Conservation (phyloP, 2,329 filamentous ascomycete genomes). For the Cladosporium sp. region DNA sequence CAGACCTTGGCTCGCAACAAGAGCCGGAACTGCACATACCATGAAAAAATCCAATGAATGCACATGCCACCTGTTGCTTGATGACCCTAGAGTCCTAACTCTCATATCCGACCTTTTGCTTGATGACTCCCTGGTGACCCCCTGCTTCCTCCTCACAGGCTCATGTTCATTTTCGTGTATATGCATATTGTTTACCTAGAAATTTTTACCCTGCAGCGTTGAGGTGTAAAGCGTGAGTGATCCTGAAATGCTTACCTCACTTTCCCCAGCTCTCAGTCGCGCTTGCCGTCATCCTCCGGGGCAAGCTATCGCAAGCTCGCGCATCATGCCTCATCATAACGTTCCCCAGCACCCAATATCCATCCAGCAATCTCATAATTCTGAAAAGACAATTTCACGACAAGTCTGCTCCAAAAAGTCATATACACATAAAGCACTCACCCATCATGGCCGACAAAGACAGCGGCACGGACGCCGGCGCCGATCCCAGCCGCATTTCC, state of each 20-base stretch:
- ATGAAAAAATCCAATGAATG: too few relatives aligned
- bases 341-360: background rate
- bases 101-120: too few relatives aligned
- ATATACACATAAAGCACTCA: background rate
- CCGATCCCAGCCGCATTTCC: constrained; percentile 21
- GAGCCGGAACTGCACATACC: too few relatives aligned
- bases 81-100: too few relatives aligned
- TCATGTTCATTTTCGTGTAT: too few relatives aligned
- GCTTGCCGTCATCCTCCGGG: constrained; percentile 1
- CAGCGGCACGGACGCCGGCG: constrained; percentile 16
- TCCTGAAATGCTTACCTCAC: background rate
- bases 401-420: background rate
- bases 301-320: background rate
- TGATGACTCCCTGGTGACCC: too few relatives aligned
- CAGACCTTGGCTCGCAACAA: too few relatives aligned
- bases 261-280: background rate
- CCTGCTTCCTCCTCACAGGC: too few relatives aligned
- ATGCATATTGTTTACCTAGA: too few relatives aligned
- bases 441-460: constrained; percentile 36
- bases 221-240: too few relatives aligned
- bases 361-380: background rate
- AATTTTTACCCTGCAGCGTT: too few relatives aligned
- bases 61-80: too few relatives aligned
- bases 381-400: background rate
- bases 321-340: constrained; percentile 1